Base-by-base conservation (phyloP, 345 rosid genomes). In the Gossypium mustelinum region DNA sequence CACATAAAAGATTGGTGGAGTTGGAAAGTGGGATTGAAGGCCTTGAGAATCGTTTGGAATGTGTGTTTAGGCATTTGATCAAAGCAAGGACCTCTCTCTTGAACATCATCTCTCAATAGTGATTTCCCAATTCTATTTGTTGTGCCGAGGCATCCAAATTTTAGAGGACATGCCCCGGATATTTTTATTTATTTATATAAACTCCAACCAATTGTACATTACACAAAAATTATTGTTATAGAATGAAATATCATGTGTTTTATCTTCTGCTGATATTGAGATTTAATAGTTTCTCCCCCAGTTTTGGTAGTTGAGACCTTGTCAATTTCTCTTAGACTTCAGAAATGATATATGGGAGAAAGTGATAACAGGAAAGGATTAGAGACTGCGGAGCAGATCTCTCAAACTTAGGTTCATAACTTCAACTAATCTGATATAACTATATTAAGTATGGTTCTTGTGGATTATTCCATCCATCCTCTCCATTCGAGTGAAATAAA, bases 31-130 rank as follows among this genome's bases (percentile, higher is more conserved):
- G 84, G 72, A 79, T 88, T 56, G 82, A 80, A 72, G 82, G 80
- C 18, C 68, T 90, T 24, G 97, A 90, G 75, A 86, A 76, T 43
- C 68, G 85, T 24, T 76, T 94, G 63, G 90, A 90, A 77, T 56
- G 84, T 18, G 58, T 87, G 67, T 87, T 87, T 64, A 87, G 93
- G 84, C 48, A 77, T 52, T 77, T 94, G 85, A 80, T 89, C 7
- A 87, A 84, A 79, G 73, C 92, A 70, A 85, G 97, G 75, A 75
- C 91, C 20, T 81, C 94, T 12, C 77, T 92, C 70, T 79, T 90
- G 81, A 94, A 90, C 81, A 87, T 90, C 25, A 70, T 87, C 68
- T 92, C 93, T 59, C 87, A 80, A 51, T 91, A 47, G 48, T 4
- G 7, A 39, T 25, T 7, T 56, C 22, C 41, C 41, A 34, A 17